Percentiles rank a stretch among this genome's conserved stretches.
Conservation (phyloP, 768 basidiomycete genomes). For the Russula griseocarnosa region DNA sequence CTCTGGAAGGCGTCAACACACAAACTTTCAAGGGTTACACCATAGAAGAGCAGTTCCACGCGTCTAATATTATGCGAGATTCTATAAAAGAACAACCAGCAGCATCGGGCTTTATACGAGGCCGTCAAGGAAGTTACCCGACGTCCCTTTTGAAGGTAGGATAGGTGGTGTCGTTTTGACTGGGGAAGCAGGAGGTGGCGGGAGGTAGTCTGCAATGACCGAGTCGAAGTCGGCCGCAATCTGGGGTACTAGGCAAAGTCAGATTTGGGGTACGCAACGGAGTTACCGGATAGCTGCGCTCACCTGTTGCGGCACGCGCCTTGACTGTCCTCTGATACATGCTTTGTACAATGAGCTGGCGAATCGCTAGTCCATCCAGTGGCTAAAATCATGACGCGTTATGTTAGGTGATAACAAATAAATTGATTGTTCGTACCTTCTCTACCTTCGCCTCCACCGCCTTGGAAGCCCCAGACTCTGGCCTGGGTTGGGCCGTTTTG, state of each 20-base stretch:
- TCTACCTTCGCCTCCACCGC: slow-evolving; percentile 40
- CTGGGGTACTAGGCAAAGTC: slow-evolving; percentile 38
- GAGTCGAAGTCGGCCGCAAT: slow-evolving; percentile 62
- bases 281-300: slow-evolving; percentile 19
- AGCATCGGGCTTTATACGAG: slow-evolving; percentile 17
- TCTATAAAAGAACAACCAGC: slow-evolving; percentile 12
- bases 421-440: slow-evolving; percentile 22
- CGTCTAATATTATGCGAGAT: slow-evolving; percentile 23
- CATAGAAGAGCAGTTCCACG: neutral
- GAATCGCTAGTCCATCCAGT: slow-evolving; percentile 61
- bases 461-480: slow-evolving; percentile 30
- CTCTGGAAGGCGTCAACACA: neutral
- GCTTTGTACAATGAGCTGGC: slow-evolving; percentile 59
- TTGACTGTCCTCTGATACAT: slow-evolving; percentile 54
- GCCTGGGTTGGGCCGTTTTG: slow-evolving; percentile 41
- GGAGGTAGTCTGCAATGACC: slow-evolving; percentile 69
- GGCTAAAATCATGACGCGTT: slow-evolving; percentile 34
- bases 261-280: slow-evolving; percentile 8
- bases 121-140: slow-evolving; percentile 26
- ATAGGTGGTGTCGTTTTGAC: slow-evolving; percentile 23
- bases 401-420: neutral
- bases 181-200: slow-evolving; percentile 32
- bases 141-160: slow-evolving; percentile 27
- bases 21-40: neutral
- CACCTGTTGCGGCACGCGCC: slow-evolving; percentile 45